Conservation (phyloP, 768 basidiomycete genomes). For the Cystobasidium onofrii region DNA sequence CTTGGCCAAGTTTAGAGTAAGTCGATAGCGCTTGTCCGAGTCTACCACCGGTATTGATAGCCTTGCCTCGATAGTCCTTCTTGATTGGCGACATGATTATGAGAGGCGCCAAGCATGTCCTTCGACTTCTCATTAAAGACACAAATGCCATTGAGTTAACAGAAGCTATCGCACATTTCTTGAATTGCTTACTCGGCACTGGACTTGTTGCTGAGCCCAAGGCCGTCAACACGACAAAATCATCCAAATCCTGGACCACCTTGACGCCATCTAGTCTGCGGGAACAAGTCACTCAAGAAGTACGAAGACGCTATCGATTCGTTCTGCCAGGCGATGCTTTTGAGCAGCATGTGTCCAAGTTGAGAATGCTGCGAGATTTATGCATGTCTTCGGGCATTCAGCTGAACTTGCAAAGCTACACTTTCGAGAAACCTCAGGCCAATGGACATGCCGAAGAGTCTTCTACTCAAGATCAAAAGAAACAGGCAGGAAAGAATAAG, state of each 20-base stretch:
- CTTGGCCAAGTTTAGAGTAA: conserved; percentile 35
- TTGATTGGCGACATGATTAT: conserved; percentile 49
- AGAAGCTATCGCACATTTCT: conserved; percentile 48
- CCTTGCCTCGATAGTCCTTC: conserved; percentile 34
- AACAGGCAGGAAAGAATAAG: conserved; percentile 35
- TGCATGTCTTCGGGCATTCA: conserved; percentile 47
- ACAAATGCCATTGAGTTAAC: conserved; percentile 37
- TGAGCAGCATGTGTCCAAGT: conserved; percentile 42
- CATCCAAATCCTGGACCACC: conserved; percentile 42
- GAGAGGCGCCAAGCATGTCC: conserved; percentile 48
- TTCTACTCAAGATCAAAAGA: conserved; percentile 29
- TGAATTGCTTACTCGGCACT: conserved; percentile 49
- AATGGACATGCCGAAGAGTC: neutral
- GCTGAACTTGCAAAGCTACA: conserved; percentile 46
- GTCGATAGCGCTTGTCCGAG: too few species aligned
- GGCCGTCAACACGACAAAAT: conserved; percentile 44
- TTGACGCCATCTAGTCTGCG: conserved; percentile 46
- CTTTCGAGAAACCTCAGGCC: conserved; percentile 37
- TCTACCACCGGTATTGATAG: neutral
- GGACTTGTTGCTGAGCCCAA: conserved; percentile 43
- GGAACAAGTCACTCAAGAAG: conserved; percentile 43
- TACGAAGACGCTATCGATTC: conserved; percentile 47
- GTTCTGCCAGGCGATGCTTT: conserved; percentile 43
- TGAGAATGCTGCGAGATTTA: conserved; percentile 48
- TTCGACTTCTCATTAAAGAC: conserved; percentile 44